phyloP scores from a whole-genome alignment of 192 early-diverging fungal genomes.

The Entomortierella beljakovae region DNA sequence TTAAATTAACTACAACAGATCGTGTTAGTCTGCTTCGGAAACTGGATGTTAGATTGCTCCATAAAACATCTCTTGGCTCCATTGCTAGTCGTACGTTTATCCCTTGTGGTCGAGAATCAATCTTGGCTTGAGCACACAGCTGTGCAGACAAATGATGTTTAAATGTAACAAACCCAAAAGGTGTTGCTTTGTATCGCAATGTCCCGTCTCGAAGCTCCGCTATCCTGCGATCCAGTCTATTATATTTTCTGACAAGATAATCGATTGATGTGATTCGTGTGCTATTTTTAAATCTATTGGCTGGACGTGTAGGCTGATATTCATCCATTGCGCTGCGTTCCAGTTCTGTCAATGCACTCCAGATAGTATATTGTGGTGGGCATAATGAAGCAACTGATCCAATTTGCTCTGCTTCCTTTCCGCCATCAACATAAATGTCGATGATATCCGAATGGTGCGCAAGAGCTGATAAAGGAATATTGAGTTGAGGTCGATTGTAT shows the following conservation, averaged over 20 bases:
- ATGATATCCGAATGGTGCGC: conserved; percentile 50
- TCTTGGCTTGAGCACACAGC: conserved; percentile 65
- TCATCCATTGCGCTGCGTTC: conserved; percentile 38
- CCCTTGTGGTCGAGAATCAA: conserved; percentile 62
- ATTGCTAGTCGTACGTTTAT: conserved; percentile 65
- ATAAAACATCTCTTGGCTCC: conserved; percentile 73
- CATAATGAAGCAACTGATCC: conserved; percentile 25
- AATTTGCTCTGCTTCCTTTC: not conserved
- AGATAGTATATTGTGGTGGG: conserved; percentile 32
- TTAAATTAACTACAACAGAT: conserved; percentile 57
- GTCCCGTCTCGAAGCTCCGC: conserved; percentile 53
- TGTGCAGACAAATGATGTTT: conserved; percentile 65
- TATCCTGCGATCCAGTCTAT: conserved; percentile 56
- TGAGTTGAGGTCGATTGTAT: conserved; percentile 23
- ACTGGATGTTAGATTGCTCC: conserved; percentile 61
- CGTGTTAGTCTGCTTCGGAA: conserved; percentile 59
- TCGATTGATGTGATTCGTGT: conserved; percentile 51
- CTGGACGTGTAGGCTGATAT: conserved; percentile 49
- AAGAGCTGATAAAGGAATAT: conserved; percentile 27
- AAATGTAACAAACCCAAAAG: conserved; percentile 73
- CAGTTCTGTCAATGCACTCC: conserved; percentile 40
- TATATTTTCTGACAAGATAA: conserved; percentile 54
- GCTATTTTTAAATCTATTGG: conserved; percentile 23
- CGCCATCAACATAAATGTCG: conserved; percentile 44
- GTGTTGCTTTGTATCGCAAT: conserved; percentile 60